Evolutionary conservation across 2,329 filamentous ascomycete species (phyloP).

Genomic region (Rutstroemia sydowiana): DNA sequence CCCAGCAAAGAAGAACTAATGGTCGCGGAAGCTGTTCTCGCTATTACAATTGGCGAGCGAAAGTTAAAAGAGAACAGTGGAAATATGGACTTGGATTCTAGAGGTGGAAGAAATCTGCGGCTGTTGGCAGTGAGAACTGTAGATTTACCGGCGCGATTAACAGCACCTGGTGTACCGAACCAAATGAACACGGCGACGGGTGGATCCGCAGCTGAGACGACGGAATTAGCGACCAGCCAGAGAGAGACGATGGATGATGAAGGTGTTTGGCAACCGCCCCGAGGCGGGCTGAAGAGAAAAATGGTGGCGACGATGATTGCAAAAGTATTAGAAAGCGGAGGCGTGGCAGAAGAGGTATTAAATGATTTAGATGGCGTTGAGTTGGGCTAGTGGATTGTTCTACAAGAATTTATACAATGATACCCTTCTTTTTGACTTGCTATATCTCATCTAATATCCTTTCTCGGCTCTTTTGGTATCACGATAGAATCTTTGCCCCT

Average conservation of each 20-base stretch:
- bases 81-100: slow-evolving; percentile 37
- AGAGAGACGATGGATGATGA: slow-evolving; percentile 51
- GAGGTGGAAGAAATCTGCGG: slow-evolving; percentile 38
- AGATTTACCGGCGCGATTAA: slow-evolving; percentile 66
- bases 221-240: slow-evolving; percentile 35
- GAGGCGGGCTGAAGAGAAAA: slow-evolving; percentile 72
- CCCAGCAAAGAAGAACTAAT: slow-evolving; percentile 85
- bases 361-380: slow-evolving; percentile 73
- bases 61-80: slow-evolving; percentile 15
- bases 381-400: slow-evolving; percentile 40
- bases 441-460: not conserved
- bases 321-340: slow-evolving; percentile 66
- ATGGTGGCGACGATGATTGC: slow-evolving; percentile 69
- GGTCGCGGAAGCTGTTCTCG: slow-evolving; percentile 83
- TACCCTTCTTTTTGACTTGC: slow-evolving; percentile 4
- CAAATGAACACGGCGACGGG: slow-evolving; percentile 49
- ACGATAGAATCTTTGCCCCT: too few species aligned
- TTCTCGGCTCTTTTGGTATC: not conserved
- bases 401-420: slow-evolving; percentile 11
- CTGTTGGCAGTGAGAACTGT: slow-evolving; percentile 65
- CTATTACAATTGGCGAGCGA: slow-evolving; percentile 64
- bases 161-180: slow-evolving; percentile 62
- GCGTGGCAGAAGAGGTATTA: slow-evolving; percentile 80
- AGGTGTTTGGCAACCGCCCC: slow-evolving; percentile 78
- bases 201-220: slow-evolving; percentile 32